phyloP scores from a whole-genome alignment of 1,284 basidiomycete genomes.

The Coniophora puteana region DNA sequence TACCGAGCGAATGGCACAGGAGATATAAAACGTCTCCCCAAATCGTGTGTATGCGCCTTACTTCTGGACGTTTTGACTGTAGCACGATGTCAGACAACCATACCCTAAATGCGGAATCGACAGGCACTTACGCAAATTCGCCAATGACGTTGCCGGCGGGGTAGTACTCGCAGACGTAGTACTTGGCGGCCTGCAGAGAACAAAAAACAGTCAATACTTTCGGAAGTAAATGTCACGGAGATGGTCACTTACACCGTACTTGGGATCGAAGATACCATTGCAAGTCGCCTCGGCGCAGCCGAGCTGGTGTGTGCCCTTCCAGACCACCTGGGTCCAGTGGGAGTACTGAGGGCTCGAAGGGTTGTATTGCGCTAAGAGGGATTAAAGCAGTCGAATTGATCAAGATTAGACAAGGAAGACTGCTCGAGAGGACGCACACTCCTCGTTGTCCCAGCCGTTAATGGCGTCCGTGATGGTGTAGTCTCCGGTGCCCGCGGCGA shows the following conservation, averaged over 20 bases:
- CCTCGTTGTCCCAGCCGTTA: constrained; percentile 62
- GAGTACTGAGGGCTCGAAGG: constrained; percentile 51
- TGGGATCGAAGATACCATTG: constrained; percentile 46
- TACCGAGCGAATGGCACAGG: too few relatives aligned
- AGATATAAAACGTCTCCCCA: too few relatives aligned
- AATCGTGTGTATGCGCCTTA: too few relatives aligned
- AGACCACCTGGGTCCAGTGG: constrained; percentile 74
- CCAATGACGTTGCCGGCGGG: constrained; percentile 62
- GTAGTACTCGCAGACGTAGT: constrained; percentile 65
- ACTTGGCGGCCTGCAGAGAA: constrained; percentile 49
- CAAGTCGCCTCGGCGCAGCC: constrained; percentile 60
- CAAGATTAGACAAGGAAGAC: neutral
- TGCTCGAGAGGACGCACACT: constrained; percentile 32
- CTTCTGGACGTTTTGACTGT: too few relatives aligned
- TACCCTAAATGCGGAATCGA: neutral
- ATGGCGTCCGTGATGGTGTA: constrained; percentile 50
- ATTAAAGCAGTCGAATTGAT: neutral
- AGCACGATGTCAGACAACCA: too few relatives aligned
- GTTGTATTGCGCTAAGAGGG: constrained; percentile 52
- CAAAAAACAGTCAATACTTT: neutral
- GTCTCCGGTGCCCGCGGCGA: constrained; percentile 61
- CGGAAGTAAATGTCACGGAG: neutral
- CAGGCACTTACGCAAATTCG: constrained; percentile 50
- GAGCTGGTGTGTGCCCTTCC: constrained; percentile 60
- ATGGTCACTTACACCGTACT: constrained; percentile 51